These are phyloP conservation scores for Eutypella sp. DNA, from an alignment of 2,329 filamentous ascomycete species.

Conservation along the genomic window DNA sequence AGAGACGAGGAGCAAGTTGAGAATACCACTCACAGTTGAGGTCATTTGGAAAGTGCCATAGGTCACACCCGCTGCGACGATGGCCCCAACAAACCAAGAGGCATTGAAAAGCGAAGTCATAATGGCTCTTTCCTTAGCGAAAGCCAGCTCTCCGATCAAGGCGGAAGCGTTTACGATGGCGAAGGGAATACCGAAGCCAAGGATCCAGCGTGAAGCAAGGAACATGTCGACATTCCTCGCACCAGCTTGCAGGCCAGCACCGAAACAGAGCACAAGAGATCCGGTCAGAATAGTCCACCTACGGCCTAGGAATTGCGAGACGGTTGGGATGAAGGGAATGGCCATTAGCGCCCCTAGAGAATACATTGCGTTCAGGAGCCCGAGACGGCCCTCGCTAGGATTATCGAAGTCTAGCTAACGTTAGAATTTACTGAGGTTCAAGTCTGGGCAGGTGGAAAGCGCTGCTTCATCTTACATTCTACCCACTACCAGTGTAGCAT, in stretches of 20 bases:
- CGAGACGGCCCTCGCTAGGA: slow-evolving; percentile 33
- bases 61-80: slow-evolving; percentile 37
- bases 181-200: slow-evolving; percentile 41
- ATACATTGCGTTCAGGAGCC: slow-evolving; percentile 38
- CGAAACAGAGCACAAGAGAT: slow-evolving; percentile 30
- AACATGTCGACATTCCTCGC: slow-evolving; percentile 36
- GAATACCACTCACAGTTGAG: slow-evolving; percentile 11
- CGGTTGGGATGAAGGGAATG: slow-evolving; percentile 34
- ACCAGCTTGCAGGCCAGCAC: slow-evolving; percentile 38
- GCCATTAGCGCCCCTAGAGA: slow-evolving; percentile 38
- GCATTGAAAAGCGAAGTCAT: slow-evolving; percentile 51
- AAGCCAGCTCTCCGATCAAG: slow-evolving; percentile 48
- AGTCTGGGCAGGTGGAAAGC: too few relatives aligned
- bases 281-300: slow-evolving; percentile 36
- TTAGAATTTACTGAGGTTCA: background rate
- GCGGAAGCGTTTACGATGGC: slow-evolving; percentile 31
- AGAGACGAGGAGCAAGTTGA: background rate
- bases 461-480: slow-evolving; percentile 22
- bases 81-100: slow-evolving; percentile 44
- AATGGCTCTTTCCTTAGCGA: slow-evolving; percentile 49
- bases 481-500: slow-evolving; percentile 30
- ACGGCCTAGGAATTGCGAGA: slow-evolving; percentile 35
- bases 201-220: slow-evolving; percentile 36
- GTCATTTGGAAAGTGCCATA: slow-evolving; percentile 38
- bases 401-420: slow-evolving; percentile 31